Base-by-base conservation (phyloP, 176 grass and related monocot species). In the Rhipidocladum racemiflorum region DNA sequence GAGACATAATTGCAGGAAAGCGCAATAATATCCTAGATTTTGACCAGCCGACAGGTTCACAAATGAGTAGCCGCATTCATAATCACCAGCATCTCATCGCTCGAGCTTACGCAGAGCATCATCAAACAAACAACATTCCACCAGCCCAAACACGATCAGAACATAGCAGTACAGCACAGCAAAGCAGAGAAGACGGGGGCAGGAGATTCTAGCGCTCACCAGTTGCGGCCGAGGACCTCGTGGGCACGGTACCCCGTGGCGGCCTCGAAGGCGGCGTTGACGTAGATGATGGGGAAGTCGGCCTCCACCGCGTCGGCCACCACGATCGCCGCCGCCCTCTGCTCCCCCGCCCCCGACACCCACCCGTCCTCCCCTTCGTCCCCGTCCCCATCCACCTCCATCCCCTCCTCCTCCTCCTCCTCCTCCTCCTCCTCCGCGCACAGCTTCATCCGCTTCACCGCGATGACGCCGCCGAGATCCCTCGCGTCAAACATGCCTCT, bases 211-310 rank as follows among this genome's bases (percentile, higher is more conserved):
- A 67, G 34, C 28, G 35, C 81, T 86, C 29, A 99, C 96, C 96
- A 99, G 81, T 99, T 99, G 35, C 92, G 89, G n/a, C 96, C 96
- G 57, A 99, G 89, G 50, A 93, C 96, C 85, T 99, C 96, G 65
- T 99, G 75, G 51, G 96, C 96, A 74, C 91, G 91, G 91, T 99
- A 99, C 42, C 96, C 96, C 18, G 96, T 99, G 25, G 96, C 84
- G 39, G 79, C 84, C 87, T 99, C 96, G 42, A 99, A 99, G 21
- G 92, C 96, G 20, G 96, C 83, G 87, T 99, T 99, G 82, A 99
- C 96, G 86, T 99, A 99, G 71, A 99, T 99, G 61, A 99, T 68
- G 25, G 96, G 92, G 80, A 82, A 95, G 62, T 99, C 96, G 0
- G 83, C 79, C 49, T 99, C 92, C 36, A 89, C 44, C 30, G 96